Conservation (phyloP, 1,139 yeast genomes). For the Barnettozyma hawaiiensis region DNA sequence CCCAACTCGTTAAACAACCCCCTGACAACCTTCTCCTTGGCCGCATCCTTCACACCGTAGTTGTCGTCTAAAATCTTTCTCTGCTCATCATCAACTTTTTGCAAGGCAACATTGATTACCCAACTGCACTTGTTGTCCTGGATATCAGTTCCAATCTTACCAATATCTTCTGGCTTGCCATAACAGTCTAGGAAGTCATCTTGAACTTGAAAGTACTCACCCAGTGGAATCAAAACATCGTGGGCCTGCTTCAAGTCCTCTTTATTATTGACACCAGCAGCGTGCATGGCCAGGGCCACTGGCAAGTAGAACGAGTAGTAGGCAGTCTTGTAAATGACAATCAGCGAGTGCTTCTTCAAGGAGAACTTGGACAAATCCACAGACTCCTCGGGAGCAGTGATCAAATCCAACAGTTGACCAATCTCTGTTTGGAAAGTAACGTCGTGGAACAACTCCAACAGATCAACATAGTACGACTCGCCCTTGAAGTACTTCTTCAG, state of each 20-base stretch:
- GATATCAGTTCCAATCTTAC: slow-evolving; percentile 98
- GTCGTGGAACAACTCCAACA: slow-evolving; percentile 87
- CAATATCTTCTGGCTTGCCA: slow-evolving; percentile 96
- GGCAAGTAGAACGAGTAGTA: slow-evolving; percentile 97
- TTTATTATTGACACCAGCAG: slow-evolving; percentile 71
- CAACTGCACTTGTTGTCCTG: slow-evolving; percentile 98
- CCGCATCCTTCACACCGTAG: slow-evolving; percentile 80
- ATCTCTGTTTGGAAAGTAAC: slow-evolving; percentile 96
- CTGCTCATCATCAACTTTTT: slow-evolving; percentile 74
- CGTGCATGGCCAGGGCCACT: slow-evolving; percentile 93
- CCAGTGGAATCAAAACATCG: slow-evolving; percentile 87
- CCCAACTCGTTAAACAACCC: slow-evolving; percentile 68
- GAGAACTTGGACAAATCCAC: slow-evolving; percentile 88
- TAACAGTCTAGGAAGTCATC: slow-evolving; percentile 96
- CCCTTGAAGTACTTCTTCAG: slow-evolving; percentile 83
- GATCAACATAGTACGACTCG: slow-evolving; percentile 81
- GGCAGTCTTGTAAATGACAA: slow-evolving; percentile 95
- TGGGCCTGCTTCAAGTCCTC: slow-evolving; percentile 81
- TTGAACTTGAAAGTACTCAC: slow-evolving; percentile 98
- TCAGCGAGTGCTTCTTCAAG: slow-evolving; percentile 85
- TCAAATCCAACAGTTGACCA: slow-evolving; percentile 91
- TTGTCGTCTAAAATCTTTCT: slow-evolving; percentile 76
- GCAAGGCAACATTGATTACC: slow-evolving; percentile 91
- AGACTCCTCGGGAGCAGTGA: slow-evolving; percentile 94
- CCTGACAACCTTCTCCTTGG: slow-evolving; percentile 67